Evolutionary conservation across 2,329 filamentous ascomycete genomes (phyloP).

Genomic region (Oidium heveae): DNA sequence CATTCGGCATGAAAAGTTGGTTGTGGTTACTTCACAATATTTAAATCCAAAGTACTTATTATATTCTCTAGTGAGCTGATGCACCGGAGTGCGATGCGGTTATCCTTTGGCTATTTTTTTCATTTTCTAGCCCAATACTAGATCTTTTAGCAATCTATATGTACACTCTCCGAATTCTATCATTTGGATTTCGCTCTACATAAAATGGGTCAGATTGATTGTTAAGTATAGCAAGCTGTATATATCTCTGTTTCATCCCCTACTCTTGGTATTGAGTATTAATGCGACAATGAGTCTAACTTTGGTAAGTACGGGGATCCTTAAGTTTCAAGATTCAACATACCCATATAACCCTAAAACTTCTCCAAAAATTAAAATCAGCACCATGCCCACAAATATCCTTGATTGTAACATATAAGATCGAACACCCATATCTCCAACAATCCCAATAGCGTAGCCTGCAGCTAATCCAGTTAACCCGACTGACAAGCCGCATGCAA

Average conservation of each 20-base stretch:
- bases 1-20: too few species aligned
- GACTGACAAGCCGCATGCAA: slow-evolving; percentile 73
- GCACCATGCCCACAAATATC: slow-evolving; percentile 94
- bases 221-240: too few species aligned
- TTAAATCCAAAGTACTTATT: too few species aligned
- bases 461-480: slow-evolving; percentile 81
- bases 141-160: too few species aligned
- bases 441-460: slow-evolving; percentile 86
- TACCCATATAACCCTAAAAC: slow-evolving; percentile 93
- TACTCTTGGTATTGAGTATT: slow-evolving; percentile 63
- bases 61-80: too few species aligned
- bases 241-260: slow-evolving; percentile 7
- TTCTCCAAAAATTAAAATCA: slow-evolving; percentile 96
- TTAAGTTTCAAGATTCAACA: slow-evolving; percentile 12
- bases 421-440: slow-evolving; percentile 81
- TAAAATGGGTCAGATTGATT: too few species aligned
- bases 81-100: too few species aligned
- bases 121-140: too few species aligned
- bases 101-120: too few species aligned
- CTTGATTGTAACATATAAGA: slow-evolving; percentile 91
- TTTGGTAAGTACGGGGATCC: slow-evolving; percentile 3
- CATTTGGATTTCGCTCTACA: too few species aligned
- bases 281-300: slow-evolving; percentile 69
- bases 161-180: too few species aligned
- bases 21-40: too few species aligned